These are phyloP conservation scores for Aotearoamyces nothofagi DNA, from an alignment of 2,329 filamentous ascomycete genomes.

Conservation along the genomic window DNA sequence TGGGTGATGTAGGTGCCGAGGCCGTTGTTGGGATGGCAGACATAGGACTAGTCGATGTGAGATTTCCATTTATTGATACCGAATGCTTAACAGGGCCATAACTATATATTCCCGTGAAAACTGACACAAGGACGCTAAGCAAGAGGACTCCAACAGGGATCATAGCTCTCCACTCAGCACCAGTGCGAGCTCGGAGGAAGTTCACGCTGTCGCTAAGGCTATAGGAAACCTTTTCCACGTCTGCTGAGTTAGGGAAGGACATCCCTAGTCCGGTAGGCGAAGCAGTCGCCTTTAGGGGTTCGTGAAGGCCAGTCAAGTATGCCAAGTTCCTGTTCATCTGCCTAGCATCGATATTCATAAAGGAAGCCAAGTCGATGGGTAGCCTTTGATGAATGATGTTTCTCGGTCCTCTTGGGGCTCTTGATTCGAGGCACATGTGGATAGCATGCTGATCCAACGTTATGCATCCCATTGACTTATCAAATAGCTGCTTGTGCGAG, in stretches of 20 bases:
- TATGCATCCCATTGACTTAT: constrained; percentile 19
- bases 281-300: constrained; percentile 2
- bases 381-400: constrained; percentile 24
- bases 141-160: constrained; percentile 12
- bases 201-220: constrained; percentile 8
- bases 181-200: constrained; percentile 8
- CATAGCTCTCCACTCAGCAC: constrained; percentile 12
- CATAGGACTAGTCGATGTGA: constrained; percentile 17
- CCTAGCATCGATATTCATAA: constrained; percentile 32
- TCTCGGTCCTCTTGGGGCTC: constrained; percentile 20
- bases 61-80: constrained; percentile 8
- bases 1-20: constrained; percentile 7
- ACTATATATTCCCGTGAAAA: constrained; percentile 2
- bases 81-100: constrained; percentile 1
- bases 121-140: constrained; percentile 11
- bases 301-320: constrained; percentile 25
- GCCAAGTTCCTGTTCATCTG: constrained; percentile 38
- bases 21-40: constrained; percentile 16
- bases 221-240: constrained; percentile 11
- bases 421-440: constrained; percentile 30
- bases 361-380: constrained; percentile 32
- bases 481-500: constrained; percentile 26
- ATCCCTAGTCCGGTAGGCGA: constrained; percentile 2
- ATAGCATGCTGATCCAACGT: constrained; percentile 25
- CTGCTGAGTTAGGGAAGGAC: constrained; percentile 2